These are phyloP conservation scores for Populus trichocarpa DNA, from an alignment of 441 rosid genomes.

Conservation along the genomic window DNA sequence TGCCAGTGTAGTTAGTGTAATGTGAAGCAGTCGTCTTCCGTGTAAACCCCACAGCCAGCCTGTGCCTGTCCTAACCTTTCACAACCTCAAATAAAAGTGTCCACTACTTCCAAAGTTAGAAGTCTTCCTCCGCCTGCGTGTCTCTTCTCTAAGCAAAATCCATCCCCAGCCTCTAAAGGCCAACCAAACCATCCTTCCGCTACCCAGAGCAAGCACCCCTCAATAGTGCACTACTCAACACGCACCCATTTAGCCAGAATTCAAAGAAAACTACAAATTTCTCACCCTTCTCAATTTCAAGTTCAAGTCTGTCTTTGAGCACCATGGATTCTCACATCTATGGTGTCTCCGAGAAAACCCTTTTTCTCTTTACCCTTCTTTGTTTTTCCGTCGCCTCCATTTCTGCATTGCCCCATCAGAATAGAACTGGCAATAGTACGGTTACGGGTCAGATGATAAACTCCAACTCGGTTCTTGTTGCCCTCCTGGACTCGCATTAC, in stretches of 20 bases:
- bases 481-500: constrained; percentile 90
- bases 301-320: constrained; percentile 18
- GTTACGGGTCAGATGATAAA: constrained; percentile 43
- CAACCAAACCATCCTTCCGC: neutral
- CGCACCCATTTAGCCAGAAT: neutral
- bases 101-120: neutral
- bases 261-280: neutral
- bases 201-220: too few relatives aligned
- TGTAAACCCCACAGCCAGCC: constrained; percentile 57
- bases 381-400: constrained; percentile 13
- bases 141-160: constrained; percentile 14
- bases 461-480: constrained; percentile 86
- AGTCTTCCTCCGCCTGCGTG: neutral
- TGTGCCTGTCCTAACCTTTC: constrained; percentile 42
- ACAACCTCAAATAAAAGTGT: neutral
- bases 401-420: constrained; percentile 42
- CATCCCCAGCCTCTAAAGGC: neutral
- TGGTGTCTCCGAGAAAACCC: constrained; percentile 33
- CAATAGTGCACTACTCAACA: too few relatives aligned
- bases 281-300: neutral
- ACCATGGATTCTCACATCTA: constrained; percentile 53
- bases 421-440: constrained; percentile 25
- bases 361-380: constrained; percentile 6
- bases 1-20: neutral
- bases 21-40: constrained; percentile 8